Base-by-base conservation (phyloP, 306 rosid genomes). In the Lathyrus aphaca region DNA sequence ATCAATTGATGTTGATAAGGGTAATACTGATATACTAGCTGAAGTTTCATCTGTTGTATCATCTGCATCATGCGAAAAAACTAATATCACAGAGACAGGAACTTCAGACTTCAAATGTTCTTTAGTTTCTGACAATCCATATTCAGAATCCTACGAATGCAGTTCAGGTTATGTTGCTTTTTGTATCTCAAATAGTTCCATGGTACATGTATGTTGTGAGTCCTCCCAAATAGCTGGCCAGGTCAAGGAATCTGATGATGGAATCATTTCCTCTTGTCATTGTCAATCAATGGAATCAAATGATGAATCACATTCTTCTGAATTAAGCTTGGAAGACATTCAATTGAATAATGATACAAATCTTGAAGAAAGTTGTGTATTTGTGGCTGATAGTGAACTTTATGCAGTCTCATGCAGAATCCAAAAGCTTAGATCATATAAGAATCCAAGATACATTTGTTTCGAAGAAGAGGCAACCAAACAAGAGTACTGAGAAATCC, bases 401-500 rank as follows among this genome's bases (percentile, higher is more conserved):
- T 72, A 86, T 76, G 90, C 86, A 21, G 74, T 77, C 54, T 75
- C 94, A 53, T 50, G 32, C 68, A 82, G 94, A 83, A 51, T 67
- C 57, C 91, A 64, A 82, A 88, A 79, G 83, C 89, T 76, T 65
- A 76, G 89, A 75, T 90, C 98, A 8, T 94, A 86, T 81, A 88
- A 66, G 97, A 82, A 87, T 94, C 72, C 84, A 55, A 71, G 96
- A 87, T 69, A 91, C 88, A 37, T 80, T 94, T 77, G 16, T 84
- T 78, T 81, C 92, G 2, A 90, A 81, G 81, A 93, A 78, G 89
- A 86, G 86, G 82, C n/a, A n/a, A n/a, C n/a, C n/a, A n/a, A n/a
- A n/a, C n/a, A n/a, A n/a, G n/a, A n/a, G n/a, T n/a, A n/a, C n/a
- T n/a, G n/a, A n/a, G n/a, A n/a, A n/a, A n/a, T n/a, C n/a, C n/a